Conservation (phyloP, 116 monocot species). For the Papilionanthe hybrid region DNA sequence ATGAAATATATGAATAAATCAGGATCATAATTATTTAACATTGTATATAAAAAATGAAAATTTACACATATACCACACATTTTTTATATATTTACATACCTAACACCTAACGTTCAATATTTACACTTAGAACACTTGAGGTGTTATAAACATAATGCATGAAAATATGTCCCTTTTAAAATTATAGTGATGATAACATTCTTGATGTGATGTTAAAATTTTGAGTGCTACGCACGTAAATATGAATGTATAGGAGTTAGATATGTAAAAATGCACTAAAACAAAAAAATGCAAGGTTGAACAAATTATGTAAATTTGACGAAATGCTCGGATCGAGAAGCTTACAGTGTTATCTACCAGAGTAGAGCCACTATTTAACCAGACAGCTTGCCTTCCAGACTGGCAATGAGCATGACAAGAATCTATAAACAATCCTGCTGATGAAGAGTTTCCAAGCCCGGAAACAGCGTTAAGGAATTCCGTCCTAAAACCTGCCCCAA, state of each 20-base stretch:
- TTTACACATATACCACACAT: no score
- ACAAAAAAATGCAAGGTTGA: neutral
- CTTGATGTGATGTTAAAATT: no score
- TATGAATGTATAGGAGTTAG: no score
- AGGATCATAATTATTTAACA: no score
- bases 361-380: constrained; percentile 27
- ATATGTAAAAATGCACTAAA: neutral
- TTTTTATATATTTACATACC: no score
- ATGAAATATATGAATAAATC: no score
- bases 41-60: neutral
- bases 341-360: constrained; percentile 26
- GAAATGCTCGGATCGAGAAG: neutral
- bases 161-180: no score
- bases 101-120: no score
- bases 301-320: neutral
- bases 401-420: constrained; percentile 52
- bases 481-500: constrained; percentile 31
- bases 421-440: constrained; percentile 42
- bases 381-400: constrained; percentile 32
- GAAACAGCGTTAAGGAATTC: constrained; percentile 37
- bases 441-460: constrained; percentile 4
- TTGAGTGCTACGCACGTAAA: no score
- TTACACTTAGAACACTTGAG: no score
- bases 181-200: no score
- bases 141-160: no score